These are phyloP conservation scores for Rhizopus arrhizus DNA, from an alignment of 371 early-diverging fungal species.

Conservation along the genomic window DNA sequence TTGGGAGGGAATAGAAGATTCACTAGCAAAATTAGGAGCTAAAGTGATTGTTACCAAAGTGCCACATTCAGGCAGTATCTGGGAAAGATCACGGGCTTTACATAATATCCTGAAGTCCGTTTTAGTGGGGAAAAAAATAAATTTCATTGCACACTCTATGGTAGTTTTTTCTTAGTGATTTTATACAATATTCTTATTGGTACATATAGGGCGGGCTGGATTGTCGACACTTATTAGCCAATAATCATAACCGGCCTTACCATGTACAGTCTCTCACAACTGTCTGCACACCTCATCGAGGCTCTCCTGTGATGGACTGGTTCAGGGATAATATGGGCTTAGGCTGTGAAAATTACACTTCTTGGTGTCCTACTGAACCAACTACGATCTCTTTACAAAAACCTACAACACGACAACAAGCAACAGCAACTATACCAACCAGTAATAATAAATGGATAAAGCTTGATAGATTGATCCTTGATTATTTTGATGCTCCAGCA, in stretches of 20 bases:
- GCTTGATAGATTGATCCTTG: background rate
- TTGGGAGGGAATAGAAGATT: slow-evolving; percentile 86
- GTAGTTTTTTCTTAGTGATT: slow-evolving; percentile 33
- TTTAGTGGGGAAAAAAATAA: slow-evolving; percentile 64
- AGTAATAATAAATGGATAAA: slow-evolving; percentile 3
- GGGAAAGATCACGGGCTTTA: slow-evolving; percentile 77
- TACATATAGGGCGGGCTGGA: slow-evolving; percentile 82
- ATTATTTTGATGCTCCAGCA: slow-evolving; percentile 75
- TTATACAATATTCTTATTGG: background rate
- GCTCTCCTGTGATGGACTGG: slow-evolving; percentile 91
- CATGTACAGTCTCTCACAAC: slow-evolving; percentile 80
- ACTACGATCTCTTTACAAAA: background rate
- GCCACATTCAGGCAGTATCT: slow-evolving; percentile 77
- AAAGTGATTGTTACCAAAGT: slow-evolving; percentile 84
- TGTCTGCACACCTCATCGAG: slow-evolving; percentile 91
- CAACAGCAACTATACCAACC: background rate
- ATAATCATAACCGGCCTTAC: slow-evolving; percentile 67
- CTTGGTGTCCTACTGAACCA: background rate
- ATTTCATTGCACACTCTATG: slow-evolving; percentile 93
- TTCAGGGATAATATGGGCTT: slow-evolving; percentile 78
- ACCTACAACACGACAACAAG: slow-evolving; percentile 3
- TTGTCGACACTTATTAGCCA: slow-evolving; percentile 80
- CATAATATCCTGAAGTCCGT: slow-evolving; percentile 62
- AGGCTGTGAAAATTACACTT: slow-evolving; percentile 16
- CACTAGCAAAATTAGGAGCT: slow-evolving; percentile 78